A percentile compares a stretch with the other conserved stretches of the same genome.
phyloP scores from a whole-genome alignment of 2,329 filamentous ascomycete genomes.

The Alternaria brassicae region DNA sequence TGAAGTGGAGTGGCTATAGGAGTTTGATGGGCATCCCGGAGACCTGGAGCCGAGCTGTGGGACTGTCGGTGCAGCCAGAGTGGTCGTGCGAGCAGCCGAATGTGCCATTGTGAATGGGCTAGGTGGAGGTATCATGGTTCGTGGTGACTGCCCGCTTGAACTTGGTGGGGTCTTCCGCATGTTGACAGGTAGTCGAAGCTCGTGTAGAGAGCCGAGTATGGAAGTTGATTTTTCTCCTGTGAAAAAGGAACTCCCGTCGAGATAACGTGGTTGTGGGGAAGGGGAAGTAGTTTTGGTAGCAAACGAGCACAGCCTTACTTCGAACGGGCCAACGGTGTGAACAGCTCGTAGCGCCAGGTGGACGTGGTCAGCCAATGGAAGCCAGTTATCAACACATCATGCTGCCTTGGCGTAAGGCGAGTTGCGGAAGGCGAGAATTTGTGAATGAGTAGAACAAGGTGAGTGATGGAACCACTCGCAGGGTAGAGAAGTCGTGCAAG shows the following conservation, averaged over 20 bases:
- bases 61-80: constrained; percentile 40
- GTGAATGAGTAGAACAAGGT: constrained; percentile 18
- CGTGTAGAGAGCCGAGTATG: constrained; percentile 8
- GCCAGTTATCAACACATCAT: constrained; percentile 31
- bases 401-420: constrained; percentile 29
- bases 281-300: constrained; percentile 39
- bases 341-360: constrained; percentile 21
- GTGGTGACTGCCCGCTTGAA: constrained; percentile 44
- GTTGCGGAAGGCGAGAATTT: constrained; percentile 13
- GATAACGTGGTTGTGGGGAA: constrained; percentile 35
- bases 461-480: constrained; percentile 37
- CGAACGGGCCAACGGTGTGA: constrained; percentile 37
- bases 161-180: constrained; percentile 44
- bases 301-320: constrained; percentile 43
- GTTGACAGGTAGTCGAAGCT: constrained; percentile 14
- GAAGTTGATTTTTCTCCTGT: constrained; percentile 4
- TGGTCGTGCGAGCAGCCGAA: constrained; percentile 31
- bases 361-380: constrained; percentile 36
- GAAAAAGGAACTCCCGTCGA: constrained; percentile 9
- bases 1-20: constrained; percentile 47
- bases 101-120: constrained; percentile 42
- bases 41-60: constrained; percentile 41
- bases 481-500: constrained; percentile 35
- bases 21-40: constrained; percentile 39
- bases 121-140: constrained; percentile 43